These are phyloP conservation scores for Polytrichum formosum DNA, from an alignment of 225 moss, liverwort and hornwort genomes.

Conservation along the genomic window DNA sequence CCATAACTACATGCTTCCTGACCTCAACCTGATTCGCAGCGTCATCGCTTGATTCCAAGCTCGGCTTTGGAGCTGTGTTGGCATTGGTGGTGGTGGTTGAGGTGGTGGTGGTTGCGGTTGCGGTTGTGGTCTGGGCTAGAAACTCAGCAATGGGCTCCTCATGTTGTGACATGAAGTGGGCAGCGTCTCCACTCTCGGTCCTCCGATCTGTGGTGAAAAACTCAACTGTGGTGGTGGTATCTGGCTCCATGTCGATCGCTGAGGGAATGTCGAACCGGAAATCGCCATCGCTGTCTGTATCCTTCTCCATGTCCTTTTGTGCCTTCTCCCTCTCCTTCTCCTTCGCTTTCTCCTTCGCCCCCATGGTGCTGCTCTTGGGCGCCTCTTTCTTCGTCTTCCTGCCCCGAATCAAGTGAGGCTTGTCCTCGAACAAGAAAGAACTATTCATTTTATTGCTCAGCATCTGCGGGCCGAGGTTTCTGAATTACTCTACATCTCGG, in stretches of 20 bases:
- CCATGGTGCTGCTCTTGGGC: neutral
- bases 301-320: neutral
- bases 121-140: neutral
- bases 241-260: neutral
- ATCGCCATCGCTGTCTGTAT: neutral
- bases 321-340: slow-evolving; percentile 1
- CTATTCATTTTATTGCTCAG: slow-evolving; percentile 6
- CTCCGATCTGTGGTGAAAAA: slow-evolving; percentile 3
- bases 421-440: slow-evolving; percentile 13
- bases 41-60: neutral
- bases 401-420: slow-evolving; percentile 4
- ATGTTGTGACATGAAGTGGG: neutral
- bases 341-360: slow-evolving; percentile 1
- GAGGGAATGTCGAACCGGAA: slow-evolving; percentile 16
- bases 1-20: slow-evolving; percentile 7
- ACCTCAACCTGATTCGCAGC: neutral
- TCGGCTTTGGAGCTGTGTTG: neutral
- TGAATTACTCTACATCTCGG: neutral
- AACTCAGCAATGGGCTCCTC: slow-evolving; percentile 7
- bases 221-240: slow-evolving; percentile 4
- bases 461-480: neutral
- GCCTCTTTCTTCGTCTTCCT: slow-evolving; percentile 4
- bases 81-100: neutral
- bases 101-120: neutral
- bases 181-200: neutral